Conservation (phyloP, 805 yeast species). For the Grigorovia humatica region DNA sequence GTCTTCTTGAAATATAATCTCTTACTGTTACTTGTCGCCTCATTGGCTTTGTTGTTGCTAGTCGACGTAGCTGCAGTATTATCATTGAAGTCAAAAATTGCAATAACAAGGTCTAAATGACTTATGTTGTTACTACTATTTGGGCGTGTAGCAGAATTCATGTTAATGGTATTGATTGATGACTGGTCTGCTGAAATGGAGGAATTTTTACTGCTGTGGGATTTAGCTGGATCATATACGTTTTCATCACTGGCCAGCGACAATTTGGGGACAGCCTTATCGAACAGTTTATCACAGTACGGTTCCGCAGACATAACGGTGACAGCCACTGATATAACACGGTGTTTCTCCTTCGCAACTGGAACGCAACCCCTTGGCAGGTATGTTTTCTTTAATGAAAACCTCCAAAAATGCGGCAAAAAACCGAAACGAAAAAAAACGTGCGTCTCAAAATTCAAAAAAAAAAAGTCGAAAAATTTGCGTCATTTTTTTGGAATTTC, state of each 20-base stretch:
- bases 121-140: not conserved
- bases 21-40: slow-evolving; percentile 4
- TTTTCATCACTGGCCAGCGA: not conserved
- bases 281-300: not conserved
- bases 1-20: slow-evolving; percentile 34
- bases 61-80: not conserved
- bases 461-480: too few species aligned
- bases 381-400: not conserved
- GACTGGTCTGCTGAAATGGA: not conserved
- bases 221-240: not conserved
- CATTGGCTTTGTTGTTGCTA: not conserved
- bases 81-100: slow-evolving; percentile 7
- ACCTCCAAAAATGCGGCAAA: too few species aligned
- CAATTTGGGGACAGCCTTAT: not conserved
- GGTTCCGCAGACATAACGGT: not conserved
- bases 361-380: not conserved
- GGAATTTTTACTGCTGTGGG: not conserved
- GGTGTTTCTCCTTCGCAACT: too few species aligned
- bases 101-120: slow-evolving; percentile 10
- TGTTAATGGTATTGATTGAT: not conserved
- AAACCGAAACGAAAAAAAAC: not conserved
- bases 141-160: not conserved
- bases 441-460: not conserved
- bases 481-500: too few species aligned
- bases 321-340: not conserved